A percentile compares a stretch with the other conserved stretches of the same genome.
These are phyloP conservation scores for Suillus spraguei DNA, from an alignment of 768 basidiomycete species.

Conservation along the genomic window DNA sequence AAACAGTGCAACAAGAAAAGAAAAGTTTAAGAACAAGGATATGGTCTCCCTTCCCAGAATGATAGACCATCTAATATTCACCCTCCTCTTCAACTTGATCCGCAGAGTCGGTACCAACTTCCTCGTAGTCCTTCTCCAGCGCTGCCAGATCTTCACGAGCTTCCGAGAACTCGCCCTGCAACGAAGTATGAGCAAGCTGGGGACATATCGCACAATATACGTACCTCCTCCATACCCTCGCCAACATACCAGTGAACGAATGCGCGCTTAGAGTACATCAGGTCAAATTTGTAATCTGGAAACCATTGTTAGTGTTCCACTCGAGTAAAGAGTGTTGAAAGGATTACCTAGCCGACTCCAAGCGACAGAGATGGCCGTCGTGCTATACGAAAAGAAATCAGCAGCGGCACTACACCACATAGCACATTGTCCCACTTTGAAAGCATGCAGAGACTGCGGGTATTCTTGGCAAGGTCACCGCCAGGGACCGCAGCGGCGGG, in stretches of 20 bases:
- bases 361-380: slow-evolving; percentile 90
- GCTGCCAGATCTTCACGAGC: slow-evolving; percentile 98
- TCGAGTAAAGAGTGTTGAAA: not conserved
- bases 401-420: not conserved
- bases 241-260: slow-evolving; percentile 96
- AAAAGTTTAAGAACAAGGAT: slow-evolving; percentile 3
- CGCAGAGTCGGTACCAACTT: slow-evolving; percentile 79
- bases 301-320: slow-evolving; percentile 12
- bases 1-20: slow-evolving; percentile 8
- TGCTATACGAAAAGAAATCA: slow-evolving; percentile 45
- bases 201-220: slow-evolving; percentile 15
- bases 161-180: slow-evolving; percentile 94
- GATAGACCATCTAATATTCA: slow-evolving; percentile 45
- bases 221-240: slow-evolving; percentile 97
- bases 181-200: slow-evolving; percentile 13
- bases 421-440: slow-evolving; percentile 61
- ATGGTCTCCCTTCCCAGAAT: slow-evolving; percentile 2
- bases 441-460: slow-evolving; percentile 96
- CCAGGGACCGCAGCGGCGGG: slow-evolving; percentile 89
- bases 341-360: slow-evolving; percentile 82
- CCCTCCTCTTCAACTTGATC: slow-evolving; percentile 70
- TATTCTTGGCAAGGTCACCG: slow-evolving; percentile 93
- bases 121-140: slow-evolving; percentile 94
- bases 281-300: slow-evolving; percentile 94
- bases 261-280: slow-evolving; percentile 95